Base-by-base conservation (phyloP, 139 green algal genomes). In the Chlamydomonas sp. region DNA sequence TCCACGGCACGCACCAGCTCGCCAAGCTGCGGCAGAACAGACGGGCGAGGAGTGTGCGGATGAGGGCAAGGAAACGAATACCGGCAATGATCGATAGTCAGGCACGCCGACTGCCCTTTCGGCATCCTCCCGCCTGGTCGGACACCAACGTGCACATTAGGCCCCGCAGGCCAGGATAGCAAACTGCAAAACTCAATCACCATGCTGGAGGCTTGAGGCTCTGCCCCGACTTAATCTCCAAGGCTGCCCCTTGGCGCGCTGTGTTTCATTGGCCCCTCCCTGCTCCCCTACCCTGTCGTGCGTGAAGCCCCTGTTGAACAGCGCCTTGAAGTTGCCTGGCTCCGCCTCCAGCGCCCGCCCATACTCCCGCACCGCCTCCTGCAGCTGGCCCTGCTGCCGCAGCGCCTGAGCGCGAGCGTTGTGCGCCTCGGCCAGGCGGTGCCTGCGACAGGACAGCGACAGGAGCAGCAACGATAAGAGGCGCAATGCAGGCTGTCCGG, bases 301-400 rank as follows among this genome's bases (percentile, higher is more conserved):
- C 3, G 90, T 95, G 85, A 98, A 98, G n/a, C 90, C 96, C 1
- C 96, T 85, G 93, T 98, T 97, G 93, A 98, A 98, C 1, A 97
- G 93, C 3, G 94, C 92, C 63, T 96, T 97, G 93, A 98, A 98
- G 90, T 97, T 94, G 1, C 59, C n/a, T 1, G 93, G 93, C 14
- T 96, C 86, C 59, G 95, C 74, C 10, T 77, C 78, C 20, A 98
- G 89, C 1, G 95, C 95, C 1, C 89, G 31, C 10, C 15, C 93
- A 92, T 98, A 98, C 86, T 96, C 94, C n/a, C 89, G 75, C 5
- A 97, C 92, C 7, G 96, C 96, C 20, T 77, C 93, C 14, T 59
- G 57, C 81, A 96, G 96, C 80, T 96, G 86, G 59, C 94, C 94
- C 60, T 92, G 87, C 89, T 96, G 95, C 66, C 96, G 92, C 61